Conservation (phyloP, 768 basidiomycete genomes). For the Rubroboletus satanas region DNA sequence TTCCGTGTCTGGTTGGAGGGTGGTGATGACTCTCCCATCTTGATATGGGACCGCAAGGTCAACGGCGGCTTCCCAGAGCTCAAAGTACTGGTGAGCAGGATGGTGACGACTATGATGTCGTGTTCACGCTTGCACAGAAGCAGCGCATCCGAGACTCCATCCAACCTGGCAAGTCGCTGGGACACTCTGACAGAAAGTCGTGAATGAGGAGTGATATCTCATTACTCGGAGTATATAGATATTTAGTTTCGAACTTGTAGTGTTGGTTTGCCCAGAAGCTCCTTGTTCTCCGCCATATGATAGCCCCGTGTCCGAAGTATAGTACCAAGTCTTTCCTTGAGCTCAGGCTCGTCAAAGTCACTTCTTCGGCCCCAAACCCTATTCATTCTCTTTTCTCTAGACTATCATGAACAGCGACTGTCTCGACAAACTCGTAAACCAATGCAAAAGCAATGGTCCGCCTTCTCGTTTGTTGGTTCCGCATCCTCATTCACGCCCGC, state of each 20-base stretch:
- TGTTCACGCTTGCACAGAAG: conserved; percentile 50
- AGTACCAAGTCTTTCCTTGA: conserved; percentile 17
- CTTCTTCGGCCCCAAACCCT: conserved; percentile 8
- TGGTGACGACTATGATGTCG: neutral
- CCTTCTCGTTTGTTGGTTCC: conserved; percentile 7
- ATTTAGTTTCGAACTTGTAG: conserved; percentile 2
- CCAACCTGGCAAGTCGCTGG: conserved; percentile 77
- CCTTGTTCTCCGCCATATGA: conserved; percentile 22
- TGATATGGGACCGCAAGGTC: conserved; percentile 88
- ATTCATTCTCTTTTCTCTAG: conserved; percentile 15
- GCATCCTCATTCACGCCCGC: conserved; percentile 5
- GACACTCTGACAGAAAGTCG: conserved; percentile 76
- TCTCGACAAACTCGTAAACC: conserved; percentile 59
- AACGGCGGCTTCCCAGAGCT: conserved; percentile 93
- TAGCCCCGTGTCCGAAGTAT: conserved; percentile 5
- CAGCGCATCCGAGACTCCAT: conserved; percentile 81
- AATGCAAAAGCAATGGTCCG: conserved; percentile 64
- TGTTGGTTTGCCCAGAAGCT: conserved; percentile 4
- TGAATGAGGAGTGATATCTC: conserved; percentile 7
- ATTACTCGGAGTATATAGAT: neutral
- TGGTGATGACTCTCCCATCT: conserved; percentile 32
- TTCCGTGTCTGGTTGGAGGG: conserved; percentile 84
- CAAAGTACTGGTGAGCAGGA: conserved; percentile 64
- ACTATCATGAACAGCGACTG: conserved; percentile 50
- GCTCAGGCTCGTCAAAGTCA: conserved; percentile 19